Evolutionary conservation across 768 basidiomycete genomes (phyloP).

Genomic region (Termitomyces sp.): DNA sequence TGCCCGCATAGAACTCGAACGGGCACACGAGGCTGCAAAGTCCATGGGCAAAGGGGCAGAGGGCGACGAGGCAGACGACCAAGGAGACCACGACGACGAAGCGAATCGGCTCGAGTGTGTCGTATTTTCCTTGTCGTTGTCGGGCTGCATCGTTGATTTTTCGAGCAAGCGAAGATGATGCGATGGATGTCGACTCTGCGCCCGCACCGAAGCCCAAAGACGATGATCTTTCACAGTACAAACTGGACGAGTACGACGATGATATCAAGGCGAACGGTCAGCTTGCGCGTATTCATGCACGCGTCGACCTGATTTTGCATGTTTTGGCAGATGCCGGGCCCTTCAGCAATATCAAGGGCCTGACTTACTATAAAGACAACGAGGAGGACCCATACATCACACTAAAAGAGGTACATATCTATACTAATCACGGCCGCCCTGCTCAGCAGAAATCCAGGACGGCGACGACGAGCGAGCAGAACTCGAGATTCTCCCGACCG

Average conservation of each 20-base stretch:
- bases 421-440: not conserved
- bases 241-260: conserved; percentile 89
- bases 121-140: conserved; percentile 5
- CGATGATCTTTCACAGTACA: conserved; percentile 81
- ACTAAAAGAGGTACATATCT: conserved; percentile 73
- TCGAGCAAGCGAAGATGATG: conserved; percentile 34
- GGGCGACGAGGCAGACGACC: conserved; percentile 61
- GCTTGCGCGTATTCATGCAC: conserved; percentile 9
- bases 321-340: conserved; percentile 53
- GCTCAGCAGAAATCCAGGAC: conserved; percentile 29
- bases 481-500: conserved; percentile 81
- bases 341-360: conserved; percentile 93
- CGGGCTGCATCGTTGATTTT: conserved; percentile 6
- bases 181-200: conserved; percentile 57
- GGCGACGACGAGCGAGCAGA: conserved; percentile 84
- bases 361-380: conserved; percentile 87
- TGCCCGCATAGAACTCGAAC: conserved; percentile 78
- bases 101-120: conserved; percentile 89
- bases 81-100: conserved; percentile 43
- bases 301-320: conserved; percentile 7
- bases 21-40: conserved; percentile 70
- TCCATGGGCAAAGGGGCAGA: conserved; percentile 65
- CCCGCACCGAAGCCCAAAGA: conserved; percentile 25
- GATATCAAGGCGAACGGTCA: conserved; percentile 42
- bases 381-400: conserved; percentile 97